These are phyloP conservation scores for Colletotrichum australisinense DNA, from an alignment of 2,329 filamentous ascomycete species.

Conservation along the genomic window DNA sequence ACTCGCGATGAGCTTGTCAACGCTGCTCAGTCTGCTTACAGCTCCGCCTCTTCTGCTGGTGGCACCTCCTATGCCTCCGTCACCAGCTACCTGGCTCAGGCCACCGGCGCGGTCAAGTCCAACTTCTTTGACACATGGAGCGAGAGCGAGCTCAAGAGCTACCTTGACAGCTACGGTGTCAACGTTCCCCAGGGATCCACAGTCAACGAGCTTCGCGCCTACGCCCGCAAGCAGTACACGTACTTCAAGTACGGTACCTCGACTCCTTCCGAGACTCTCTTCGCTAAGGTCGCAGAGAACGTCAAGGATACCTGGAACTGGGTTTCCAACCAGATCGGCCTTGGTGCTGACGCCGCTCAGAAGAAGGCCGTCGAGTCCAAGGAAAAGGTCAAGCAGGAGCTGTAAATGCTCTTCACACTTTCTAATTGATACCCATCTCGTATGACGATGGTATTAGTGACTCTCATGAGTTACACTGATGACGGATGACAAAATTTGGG, in stretches of 20 bases:
- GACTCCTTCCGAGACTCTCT: constrained; percentile 72
- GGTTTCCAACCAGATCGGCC: constrained; percentile 60
- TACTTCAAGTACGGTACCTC: constrained; percentile 83
- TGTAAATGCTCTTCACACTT: constrained; percentile 49
- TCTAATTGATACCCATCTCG: not conserved
- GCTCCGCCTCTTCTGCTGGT: constrained; percentile 68
- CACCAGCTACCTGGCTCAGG: constrained; percentile 76
- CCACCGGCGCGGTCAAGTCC: constrained; percentile 74
- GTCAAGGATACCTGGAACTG: constrained; percentile 62
- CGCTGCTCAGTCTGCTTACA: constrained; percentile 71
- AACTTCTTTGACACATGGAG: constrained; percentile 79
- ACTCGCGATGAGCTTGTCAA: constrained; percentile 80
- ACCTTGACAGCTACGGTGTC: constrained; percentile 83
- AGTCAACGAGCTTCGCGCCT: constrained; percentile 75
- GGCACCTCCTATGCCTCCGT: constrained; percentile 72
- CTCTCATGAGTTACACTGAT: constrained; percentile 10
- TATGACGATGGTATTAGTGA: not conserved
- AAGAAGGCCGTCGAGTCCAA: constrained; percentile 56
- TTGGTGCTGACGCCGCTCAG: constrained; percentile 58
- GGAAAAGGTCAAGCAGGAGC: constrained; percentile 58
- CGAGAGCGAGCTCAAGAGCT: constrained; percentile 78
- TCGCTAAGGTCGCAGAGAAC: constrained; percentile 69
- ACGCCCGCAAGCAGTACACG: constrained; percentile 78
- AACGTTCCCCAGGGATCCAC: constrained; percentile 74
- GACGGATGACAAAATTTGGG: constrained; percentile 35